Conservation (phyloP, 371 early-diverging fungal genomes). For the Mucor saturninus region DNA sequence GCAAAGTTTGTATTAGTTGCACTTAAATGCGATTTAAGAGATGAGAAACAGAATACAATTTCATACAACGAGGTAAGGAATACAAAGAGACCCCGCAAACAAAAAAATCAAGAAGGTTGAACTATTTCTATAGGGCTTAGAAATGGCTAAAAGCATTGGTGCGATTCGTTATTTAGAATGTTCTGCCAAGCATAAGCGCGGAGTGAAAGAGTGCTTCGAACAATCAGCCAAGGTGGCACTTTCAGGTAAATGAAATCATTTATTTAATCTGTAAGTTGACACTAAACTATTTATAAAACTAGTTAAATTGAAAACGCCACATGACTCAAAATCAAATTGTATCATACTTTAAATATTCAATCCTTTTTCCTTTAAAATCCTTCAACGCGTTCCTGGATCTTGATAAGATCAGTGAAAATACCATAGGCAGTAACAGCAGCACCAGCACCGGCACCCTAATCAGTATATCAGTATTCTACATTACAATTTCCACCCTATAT, state of each 20-base stretch:
- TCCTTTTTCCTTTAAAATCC: constrained; percentile 29
- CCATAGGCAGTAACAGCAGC: constrained; percentile 96
- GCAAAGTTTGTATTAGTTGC: constrained; percentile 58
- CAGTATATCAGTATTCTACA: background rate
- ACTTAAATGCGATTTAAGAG: constrained; percentile 62
- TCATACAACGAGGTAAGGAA: constrained; percentile 53
- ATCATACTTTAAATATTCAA: constrained; percentile 11
- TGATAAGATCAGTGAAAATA: constrained; percentile 90
- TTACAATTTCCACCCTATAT: background rate
- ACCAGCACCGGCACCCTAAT: constrained; percentile 93
- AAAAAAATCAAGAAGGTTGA: background rate
- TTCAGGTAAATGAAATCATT: constrained; percentile 31
- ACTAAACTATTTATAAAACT: background rate
- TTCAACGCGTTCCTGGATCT: constrained; percentile 70
- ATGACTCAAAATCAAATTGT: constrained; percentile 15
- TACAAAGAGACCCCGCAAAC: background rate
- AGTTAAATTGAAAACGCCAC: constrained; percentile 14
- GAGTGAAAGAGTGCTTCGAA: constrained; percentile 58
- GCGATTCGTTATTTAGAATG: constrained; percentile 60
- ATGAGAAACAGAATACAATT: constrained; percentile 44
- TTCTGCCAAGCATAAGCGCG: constrained; percentile 60
- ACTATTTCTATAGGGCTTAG: constrained; percentile 37
- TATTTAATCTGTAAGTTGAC: background rate
- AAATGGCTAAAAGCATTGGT: constrained; percentile 49
- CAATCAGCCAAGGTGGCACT: constrained; percentile 56